Evolutionary conservation across 139 green algal genomes (phyloP).

Genomic region (Chlamydomonas schloesseri): DNA sequence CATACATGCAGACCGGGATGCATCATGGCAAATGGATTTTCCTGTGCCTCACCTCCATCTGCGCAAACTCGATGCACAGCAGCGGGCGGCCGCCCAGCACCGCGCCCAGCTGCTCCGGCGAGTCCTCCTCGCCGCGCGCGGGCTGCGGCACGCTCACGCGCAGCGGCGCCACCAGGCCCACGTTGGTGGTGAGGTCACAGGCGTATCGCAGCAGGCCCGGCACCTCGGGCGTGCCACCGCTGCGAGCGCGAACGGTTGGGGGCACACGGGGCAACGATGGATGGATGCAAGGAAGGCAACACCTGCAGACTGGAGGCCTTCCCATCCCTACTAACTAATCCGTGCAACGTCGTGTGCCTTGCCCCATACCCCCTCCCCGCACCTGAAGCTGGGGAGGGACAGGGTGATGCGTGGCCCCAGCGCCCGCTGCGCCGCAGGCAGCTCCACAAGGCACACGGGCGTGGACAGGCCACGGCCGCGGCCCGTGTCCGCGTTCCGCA

Average conservation of each 20-base stretch:
- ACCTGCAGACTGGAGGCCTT: too few species aligned
- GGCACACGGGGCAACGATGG: not conserved
- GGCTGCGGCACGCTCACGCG: slow-evolving; percentile 36
- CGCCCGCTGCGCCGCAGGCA: slow-evolving; percentile 49
- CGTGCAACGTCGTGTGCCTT: too few species aligned
- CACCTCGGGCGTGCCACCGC: slow-evolving; percentile 76
- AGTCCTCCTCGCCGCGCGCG: slow-evolving; percentile 28
- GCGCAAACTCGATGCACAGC: slow-evolving; percentile 80
- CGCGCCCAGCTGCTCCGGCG: slow-evolving; percentile 67
- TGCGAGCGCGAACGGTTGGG: too few species aligned
- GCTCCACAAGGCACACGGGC: slow-evolving; percentile 70
- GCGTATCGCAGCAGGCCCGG: slow-evolving; percentile 86
- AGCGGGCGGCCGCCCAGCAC: slow-evolving; percentile 81
- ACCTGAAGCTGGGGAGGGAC: slow-evolving; percentile 87
- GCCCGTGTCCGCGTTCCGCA: slow-evolving; percentile 52
- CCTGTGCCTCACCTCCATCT: slow-evolving; percentile 78
- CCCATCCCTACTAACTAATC: too few species aligned
- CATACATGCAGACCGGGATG: too few species aligned
- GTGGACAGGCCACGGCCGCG: slow-evolving; percentile 20
- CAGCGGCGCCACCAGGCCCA: slow-evolving; percentile 65
- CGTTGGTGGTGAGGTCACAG: slow-evolving; percentile 76
- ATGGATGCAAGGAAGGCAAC: not conserved
- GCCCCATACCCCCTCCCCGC: not conserved
- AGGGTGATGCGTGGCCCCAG: slow-evolving; percentile 58
- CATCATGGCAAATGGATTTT: too few species aligned